Evolutionary conservation across 805 yeast species (phyloP).

Genomic region (Wickerhamiella slavikovae): DNA sequence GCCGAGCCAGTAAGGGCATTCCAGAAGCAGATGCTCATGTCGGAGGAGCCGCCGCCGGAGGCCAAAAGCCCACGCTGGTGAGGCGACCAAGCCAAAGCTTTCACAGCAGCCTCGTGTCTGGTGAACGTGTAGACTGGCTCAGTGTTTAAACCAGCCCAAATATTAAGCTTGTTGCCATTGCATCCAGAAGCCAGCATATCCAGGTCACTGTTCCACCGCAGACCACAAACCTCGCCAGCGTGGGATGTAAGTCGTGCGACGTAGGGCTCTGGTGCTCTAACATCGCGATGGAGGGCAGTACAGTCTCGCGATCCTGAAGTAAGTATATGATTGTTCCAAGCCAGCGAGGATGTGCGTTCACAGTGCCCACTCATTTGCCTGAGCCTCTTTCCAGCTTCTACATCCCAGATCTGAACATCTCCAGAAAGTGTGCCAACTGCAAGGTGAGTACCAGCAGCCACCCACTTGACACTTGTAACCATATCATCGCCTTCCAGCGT

Average conservation of each 20-base stretch:
- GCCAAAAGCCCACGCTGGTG: conserved; percentile 88
- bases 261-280: conserved; percentile 66
- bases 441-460: conserved; percentile 80
- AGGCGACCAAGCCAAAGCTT: conserved; percentile 95
- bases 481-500: conserved; percentile 47
- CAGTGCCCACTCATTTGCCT: conserved; percentile 86
- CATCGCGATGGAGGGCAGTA: conserved; percentile 74
- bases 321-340: conserved; percentile 86
- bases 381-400: conserved; percentile 56
- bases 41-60: conserved; percentile 94
- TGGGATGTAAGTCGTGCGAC: conserved; percentile 54
- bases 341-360: conserved; percentile 63
- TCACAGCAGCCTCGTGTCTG: conserved; percentile 88
- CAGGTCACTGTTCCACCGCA: conserved; percentile 81
- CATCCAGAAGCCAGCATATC: conserved; percentile 91
- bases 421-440: conserved; percentile 86
- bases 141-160: conserved; percentile 65
- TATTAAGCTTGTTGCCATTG: conserved; percentile 67
- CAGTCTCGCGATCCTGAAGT: conserved; percentile 78
- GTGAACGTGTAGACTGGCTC: conserved; percentile 52
- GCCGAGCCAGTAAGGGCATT: conserved; percentile 63
- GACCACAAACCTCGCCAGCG: conserved; percentile 89
- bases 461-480: conserved; percentile 79
- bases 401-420: conserved; percentile 88
- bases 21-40: conserved; percentile 79